A percentile compares a stretch with the other conserved stretches of the same genome.
Conservation (phyloP, 768 basidiomycete genomes). For the Boletus sp. region DNA sequence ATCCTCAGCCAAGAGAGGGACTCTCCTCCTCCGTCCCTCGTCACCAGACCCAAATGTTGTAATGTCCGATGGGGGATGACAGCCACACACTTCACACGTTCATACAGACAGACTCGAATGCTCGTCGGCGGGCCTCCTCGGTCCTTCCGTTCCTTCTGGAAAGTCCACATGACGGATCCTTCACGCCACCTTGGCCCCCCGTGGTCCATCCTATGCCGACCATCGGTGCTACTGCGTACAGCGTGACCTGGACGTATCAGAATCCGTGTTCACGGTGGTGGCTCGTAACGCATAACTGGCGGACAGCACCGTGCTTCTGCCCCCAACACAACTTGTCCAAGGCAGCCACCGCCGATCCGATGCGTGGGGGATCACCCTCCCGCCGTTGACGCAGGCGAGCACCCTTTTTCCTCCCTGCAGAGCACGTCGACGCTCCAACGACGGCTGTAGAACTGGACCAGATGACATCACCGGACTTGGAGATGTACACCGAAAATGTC, state of each 20-base stretch:
- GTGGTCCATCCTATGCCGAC: too few relatives aligned
- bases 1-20: not conserved
- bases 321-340: slow-evolving; percentile 9
- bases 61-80: not conserved
- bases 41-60: too few relatives aligned
- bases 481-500: slow-evolving; percentile 3
- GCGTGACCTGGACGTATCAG: too few relatives aligned
- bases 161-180: not conserved
- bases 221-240: not conserved
- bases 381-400: slow-evolving; percentile 15
- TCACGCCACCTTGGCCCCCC: not conserved
- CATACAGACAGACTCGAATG: not conserved
- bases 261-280: too few relatives aligned
- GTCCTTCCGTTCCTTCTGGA: not conserved
- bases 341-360: slow-evolving; percentile 5
- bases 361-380: slow-evolving; percentile 17
- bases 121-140: not conserved
- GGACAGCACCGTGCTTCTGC: slow-evolving; percentile 20
- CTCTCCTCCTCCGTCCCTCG: too few relatives aligned
- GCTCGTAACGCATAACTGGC: too few relatives aligned
- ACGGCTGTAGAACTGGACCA: slow-evolving; percentile 14
- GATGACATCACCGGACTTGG: slow-evolving; percentile 9
- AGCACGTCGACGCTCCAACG: slow-evolving; percentile 7
- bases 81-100: not conserved
- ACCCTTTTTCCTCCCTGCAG: slow-evolving; percentile 9